phyloP scores from a whole-genome alignment of 176 grass and related monocot species.

The Pontederia crassipes region DNA sequence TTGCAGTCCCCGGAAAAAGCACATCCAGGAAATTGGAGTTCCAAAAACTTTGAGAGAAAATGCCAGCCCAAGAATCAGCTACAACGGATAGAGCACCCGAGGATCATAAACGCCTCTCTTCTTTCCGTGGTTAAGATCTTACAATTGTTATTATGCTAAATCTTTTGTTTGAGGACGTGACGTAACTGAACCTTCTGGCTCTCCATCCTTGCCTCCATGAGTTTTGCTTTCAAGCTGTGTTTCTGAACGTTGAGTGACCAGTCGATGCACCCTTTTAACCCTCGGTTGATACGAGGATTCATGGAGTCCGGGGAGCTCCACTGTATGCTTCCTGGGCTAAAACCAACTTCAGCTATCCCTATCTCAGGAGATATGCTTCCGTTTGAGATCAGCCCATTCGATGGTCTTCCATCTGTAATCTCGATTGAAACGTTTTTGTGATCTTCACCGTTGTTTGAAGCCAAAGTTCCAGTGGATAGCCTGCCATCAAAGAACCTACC shows the following conservation, averaged over 20 bases:
- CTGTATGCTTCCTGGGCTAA: conserved; percentile 49
- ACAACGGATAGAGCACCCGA: not conserved
- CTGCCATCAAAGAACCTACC: not conserved
- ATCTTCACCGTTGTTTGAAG: conserved; percentile 41
- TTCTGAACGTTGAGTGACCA: conserved; percentile 63
- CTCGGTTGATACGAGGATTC: conserved; percentile 51
- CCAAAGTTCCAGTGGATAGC: not conserved
- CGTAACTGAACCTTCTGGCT: conserved; percentile 89
- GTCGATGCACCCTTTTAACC: conserved; percentile 77
- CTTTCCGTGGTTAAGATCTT: not conserved
- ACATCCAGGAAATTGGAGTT: too few relatives aligned
- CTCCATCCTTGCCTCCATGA: conserved; percentile 81
- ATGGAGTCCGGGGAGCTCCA: conserved; percentile 69
- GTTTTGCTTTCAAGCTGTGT: conserved; percentile 80
- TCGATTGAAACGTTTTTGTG: conserved; percentile 46
- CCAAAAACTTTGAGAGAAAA: too few relatives aligned
- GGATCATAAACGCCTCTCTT: not conserved
- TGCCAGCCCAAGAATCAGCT: too few relatives aligned
- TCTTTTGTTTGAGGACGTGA: conserved; percentile 87
- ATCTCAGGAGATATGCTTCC: conserved; percentile 53
- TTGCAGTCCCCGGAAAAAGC: too few relatives aligned
- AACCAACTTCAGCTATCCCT: conserved; percentile 43
- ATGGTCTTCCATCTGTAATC: conserved; percentile 39
- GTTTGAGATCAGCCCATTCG: conserved; percentile 38
- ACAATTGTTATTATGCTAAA: conserved; percentile 22